Evolutionary conservation across 805 yeast genomes (phyloP).

Genomic region (Pichia nanzhaoensis): DNA sequence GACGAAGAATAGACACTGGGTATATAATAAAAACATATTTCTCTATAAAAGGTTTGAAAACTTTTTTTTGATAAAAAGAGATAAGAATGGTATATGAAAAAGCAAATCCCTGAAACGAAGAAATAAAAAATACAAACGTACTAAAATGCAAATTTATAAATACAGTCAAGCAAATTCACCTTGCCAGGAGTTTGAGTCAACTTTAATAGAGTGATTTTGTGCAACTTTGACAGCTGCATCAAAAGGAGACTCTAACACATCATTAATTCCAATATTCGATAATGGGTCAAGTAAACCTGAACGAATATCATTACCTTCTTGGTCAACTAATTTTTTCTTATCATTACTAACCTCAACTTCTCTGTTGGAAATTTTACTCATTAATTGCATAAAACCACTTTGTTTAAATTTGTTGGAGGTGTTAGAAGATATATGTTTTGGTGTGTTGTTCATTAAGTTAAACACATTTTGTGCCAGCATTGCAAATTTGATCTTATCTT

Average conservation of each 20-base stretch:
- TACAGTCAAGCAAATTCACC: conserved; percentile 5
- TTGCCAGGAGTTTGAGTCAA: conserved; percentile 7
- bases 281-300: conserved; percentile 25
- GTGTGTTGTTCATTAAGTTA: conserved; percentile 31
- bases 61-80: neutral
- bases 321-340: conserved; percentile 35
- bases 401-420: conserved; percentile 34
- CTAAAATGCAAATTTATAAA: no score
- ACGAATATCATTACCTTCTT: conserved; percentile 30
- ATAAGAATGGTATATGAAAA: no score
- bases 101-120: no score
- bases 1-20: no score
- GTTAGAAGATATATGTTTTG: conserved; percentile 21
- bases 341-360: conserved; percentile 32
- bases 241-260: conserved; percentile 4
- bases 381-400: conserved; percentile 36
- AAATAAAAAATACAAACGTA: no score
- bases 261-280: neutral
- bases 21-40: no score
- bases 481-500: conserved; percentile 33
- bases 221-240: conserved; percentile 7
- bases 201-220: neutral
- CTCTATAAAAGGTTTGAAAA: no score
- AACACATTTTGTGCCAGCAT: conserved; percentile 34
- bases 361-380: conserved; percentile 34